A percentile compares a stretch with the other conserved stretches of the same genome.
These are phyloP conservation scores for Pelargonium australe DNA, from an alignment of 441 rosid genomes.

Conservation along the genomic window DNA sequence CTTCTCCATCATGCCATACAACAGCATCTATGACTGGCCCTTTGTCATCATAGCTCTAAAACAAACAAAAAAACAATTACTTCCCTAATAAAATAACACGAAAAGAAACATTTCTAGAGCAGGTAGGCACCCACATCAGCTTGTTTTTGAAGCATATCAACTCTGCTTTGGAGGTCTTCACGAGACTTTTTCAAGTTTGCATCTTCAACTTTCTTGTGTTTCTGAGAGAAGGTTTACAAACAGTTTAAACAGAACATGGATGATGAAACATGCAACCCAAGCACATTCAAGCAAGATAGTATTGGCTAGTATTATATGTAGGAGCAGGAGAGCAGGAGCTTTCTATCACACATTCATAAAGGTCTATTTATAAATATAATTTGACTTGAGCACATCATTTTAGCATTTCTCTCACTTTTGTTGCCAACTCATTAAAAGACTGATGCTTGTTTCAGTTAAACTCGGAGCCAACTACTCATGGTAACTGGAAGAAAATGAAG, in stretches of 20 bases:
- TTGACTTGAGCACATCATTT: background rate
- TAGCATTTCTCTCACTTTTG: background rate
- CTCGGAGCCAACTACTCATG: background rate
- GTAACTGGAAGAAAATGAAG: constrained; percentile 11
- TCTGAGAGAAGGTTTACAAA: constrained; percentile 36
- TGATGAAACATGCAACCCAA: constrained; percentile 12
- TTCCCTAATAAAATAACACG: constrained; percentile 12
- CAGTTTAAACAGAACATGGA: constrained; percentile 12
- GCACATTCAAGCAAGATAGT: background rate
- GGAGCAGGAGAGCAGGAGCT: background rate
- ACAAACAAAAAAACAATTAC: constrained; percentile 8
- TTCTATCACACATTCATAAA: background rate
- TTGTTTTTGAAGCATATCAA: constrained; percentile 73
- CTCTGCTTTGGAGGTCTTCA: constrained; percentile 78
- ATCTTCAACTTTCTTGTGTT: constrained; percentile 67
- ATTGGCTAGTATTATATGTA: background rate
- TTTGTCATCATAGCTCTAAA: constrained; percentile 80
- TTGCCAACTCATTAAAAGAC: background rate
- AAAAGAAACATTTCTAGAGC: constrained; percentile 22
- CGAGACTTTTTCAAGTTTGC: constrained; percentile 54
- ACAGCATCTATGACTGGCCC: constrained; percentile 94
- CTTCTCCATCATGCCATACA: constrained; percentile 95
- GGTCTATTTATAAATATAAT: background rate
- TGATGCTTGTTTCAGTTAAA: constrained; percentile 10
- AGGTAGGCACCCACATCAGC: constrained; percentile 55